Evolutionary conservation across 1,139 yeast species (phyloP).

Genomic region (Suhomyces bolitotheri): DNA sequence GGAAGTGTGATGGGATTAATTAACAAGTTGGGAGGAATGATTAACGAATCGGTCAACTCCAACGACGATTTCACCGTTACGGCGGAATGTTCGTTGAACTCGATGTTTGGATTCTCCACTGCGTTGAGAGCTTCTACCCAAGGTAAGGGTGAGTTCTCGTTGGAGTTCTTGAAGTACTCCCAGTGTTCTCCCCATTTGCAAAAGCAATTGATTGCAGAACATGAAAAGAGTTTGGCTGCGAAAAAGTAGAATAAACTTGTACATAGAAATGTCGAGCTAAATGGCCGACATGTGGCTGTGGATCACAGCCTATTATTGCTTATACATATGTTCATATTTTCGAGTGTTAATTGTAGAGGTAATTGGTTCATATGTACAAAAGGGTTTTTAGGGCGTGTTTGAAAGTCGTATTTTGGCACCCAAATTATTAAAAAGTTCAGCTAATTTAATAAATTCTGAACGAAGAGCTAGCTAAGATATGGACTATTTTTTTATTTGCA

Average conservation of each 20-base stretch:
- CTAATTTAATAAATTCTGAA: no score
- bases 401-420: no score
- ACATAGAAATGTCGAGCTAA: constrained; percentile 7
- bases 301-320: no score
- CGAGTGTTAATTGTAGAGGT: background rate
- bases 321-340: no score
- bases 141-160: constrained; percentile 97
- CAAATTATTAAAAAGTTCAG: no score
- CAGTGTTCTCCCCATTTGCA: constrained; percentile 92
- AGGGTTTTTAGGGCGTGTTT: no score
- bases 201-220: constrained; percentile 84
- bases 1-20: constrained; percentile 87
- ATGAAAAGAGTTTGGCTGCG: constrained; percentile 40
- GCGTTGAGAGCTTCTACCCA: constrained; percentile 95
- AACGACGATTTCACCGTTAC: constrained; percentile 91
- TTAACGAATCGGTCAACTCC: constrained; percentile 90
- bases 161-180: constrained; percentile 90
- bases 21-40: constrained; percentile 90
- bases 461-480: no score
- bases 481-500: no score
- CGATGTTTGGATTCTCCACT: constrained; percentile 96
- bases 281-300: no score
- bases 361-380: no score
- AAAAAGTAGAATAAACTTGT: constrained; percentile 12
- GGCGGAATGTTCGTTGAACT: constrained; percentile 93